Base-by-base conservation (phyloP, 306 rosid genomes). In the Gastrolobium villosum region DNA sequence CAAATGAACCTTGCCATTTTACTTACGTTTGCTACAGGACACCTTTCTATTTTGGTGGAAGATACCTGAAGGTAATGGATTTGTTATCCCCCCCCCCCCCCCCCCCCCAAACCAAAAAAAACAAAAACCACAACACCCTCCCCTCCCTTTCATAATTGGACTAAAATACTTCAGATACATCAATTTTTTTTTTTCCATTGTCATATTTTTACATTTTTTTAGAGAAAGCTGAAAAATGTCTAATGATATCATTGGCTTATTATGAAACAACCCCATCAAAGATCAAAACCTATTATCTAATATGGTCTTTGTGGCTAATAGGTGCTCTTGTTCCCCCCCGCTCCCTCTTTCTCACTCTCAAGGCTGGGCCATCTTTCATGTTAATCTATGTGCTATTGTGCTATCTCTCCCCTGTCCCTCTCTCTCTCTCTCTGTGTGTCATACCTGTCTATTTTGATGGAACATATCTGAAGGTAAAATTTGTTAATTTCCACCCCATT, bases 11-110 rank as follows among this genome's bases (percentile, higher is more conserved):
- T 39, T 93, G 91, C 65, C 89, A 68, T 48, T 86, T 91, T 82
- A 86, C 85, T 61, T 62, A 80, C 80, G 41, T 13, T 40, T 89
- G 89, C 86, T 74, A 66, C 75, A 74, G 93, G 57, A 82, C 86
- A 5, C 91, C 89, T 43, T 70, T 90, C 71, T 94, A 79, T 85
- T 72, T 94, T 83, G 92, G 91, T 83, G 98, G 98, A 82, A 86
- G 98, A 88, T 94, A 92, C 84, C 84, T 90, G 57, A 92, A 90
- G 94, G 98, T 92, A 78, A 65, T 44, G 73, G 10, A 37, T 11
- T 65, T 65, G 55, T 76, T 69, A 32, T 31, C 61, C 81, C 4
- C 84, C 71, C 13, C n/a, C n/a, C 52, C 66, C 41, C 13, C 84
- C 71, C 13, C 26, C 26, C 52, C 66, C 41, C n/a, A 20, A 20